Conservation (phyloP, 257 asterid species). For the Plantago ovata region DNA sequence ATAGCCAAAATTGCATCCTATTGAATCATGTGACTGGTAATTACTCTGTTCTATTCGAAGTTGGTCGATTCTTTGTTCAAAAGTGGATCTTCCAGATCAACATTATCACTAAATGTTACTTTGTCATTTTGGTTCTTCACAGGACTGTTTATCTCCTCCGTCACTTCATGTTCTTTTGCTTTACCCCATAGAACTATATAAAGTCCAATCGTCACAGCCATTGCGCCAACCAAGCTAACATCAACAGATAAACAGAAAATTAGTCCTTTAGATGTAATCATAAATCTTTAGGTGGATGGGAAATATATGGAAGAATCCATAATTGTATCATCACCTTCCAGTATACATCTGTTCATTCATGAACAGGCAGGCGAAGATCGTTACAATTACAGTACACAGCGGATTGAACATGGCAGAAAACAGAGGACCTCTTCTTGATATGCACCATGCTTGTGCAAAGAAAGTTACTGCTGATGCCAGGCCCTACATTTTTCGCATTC, state of each 20-base stretch:
- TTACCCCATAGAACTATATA: slow-evolving; percentile 77
- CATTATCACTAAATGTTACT: slow-evolving; percentile 12
- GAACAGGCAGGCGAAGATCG: slow-evolving; percentile 45
- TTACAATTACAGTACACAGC: slow-evolving; percentile 43
- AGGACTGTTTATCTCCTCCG: background rate
- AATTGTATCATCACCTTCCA: slow-evolving; percentile 58
- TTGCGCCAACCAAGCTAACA: slow-evolving; percentile 51
- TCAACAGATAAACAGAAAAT: background rate
- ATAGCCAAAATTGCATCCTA: background rate
- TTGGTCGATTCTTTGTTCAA: slow-evolving; percentile 19
- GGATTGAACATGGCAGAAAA: slow-evolving; percentile 61
- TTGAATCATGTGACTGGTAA: too few relatives aligned
- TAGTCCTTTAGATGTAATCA: background rate
- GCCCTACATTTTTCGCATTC: slow-evolving; percentile 12
- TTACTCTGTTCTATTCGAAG: too few relatives aligned
- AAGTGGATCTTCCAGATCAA: slow-evolving; percentile 42
- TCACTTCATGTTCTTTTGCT: slow-evolving; percentile 37
- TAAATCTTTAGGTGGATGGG: too few relatives aligned
- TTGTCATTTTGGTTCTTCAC: slow-evolving; percentile 8
- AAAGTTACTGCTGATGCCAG: slow-evolving; percentile 37
- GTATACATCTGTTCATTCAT: slow-evolving; percentile 55
- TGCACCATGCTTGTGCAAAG: slow-evolving; percentile 59
- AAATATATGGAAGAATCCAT: background rate
- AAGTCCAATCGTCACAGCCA: slow-evolving; percentile 60
- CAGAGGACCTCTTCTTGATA: slow-evolving; percentile 48